Conservation (phyloP, 78 protist species). For the Thecamonas trahens region DNA sequence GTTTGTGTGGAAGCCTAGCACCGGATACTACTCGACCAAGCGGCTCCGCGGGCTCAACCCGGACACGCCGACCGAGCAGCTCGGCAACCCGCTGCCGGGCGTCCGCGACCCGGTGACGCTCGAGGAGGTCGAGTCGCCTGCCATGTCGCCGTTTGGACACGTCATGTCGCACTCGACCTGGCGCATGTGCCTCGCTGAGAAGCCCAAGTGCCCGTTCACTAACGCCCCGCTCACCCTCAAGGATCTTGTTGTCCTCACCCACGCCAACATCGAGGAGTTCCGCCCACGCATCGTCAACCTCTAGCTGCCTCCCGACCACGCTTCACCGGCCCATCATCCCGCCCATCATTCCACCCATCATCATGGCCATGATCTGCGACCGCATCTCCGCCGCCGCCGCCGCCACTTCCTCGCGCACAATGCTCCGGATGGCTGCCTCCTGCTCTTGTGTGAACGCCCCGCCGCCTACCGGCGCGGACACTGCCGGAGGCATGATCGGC, state of each 20-base stretch:
- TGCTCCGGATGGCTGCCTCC: no score
- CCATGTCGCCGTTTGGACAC: conserved; percentile 51
- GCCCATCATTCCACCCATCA: no score
- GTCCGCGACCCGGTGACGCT: conserved; percentile 35
- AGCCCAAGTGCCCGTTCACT: conserved; percentile 33
- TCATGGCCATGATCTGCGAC: no score
- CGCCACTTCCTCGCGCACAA: no score
- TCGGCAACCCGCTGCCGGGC: conserved; percentile 44
- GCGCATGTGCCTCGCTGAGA: conserved; percentile 10
- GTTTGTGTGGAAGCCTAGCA: neutral
- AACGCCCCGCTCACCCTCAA: neutral
- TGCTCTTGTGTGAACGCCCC: no score
- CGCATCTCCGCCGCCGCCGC: no score
- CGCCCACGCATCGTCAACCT: conserved; percentile 6
- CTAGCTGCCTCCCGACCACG: no score
- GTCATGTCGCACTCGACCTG: conserved; percentile 32
- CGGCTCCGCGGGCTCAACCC: neutral
- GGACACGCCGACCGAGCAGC: neutral
- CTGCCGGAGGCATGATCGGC: no score
- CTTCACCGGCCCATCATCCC: no score
- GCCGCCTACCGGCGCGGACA: no score
- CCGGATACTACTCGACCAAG: conserved; percentile 1
- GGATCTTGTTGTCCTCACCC: conserved; percentile 31
- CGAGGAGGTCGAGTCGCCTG: conserved; percentile 27
- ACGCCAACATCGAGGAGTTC: conserved; percentile 34